These are phyloP conservation scores for Brassica napus DNA, from an alignment of 345 rosid genomes.

Conservation along the genomic window DNA sequence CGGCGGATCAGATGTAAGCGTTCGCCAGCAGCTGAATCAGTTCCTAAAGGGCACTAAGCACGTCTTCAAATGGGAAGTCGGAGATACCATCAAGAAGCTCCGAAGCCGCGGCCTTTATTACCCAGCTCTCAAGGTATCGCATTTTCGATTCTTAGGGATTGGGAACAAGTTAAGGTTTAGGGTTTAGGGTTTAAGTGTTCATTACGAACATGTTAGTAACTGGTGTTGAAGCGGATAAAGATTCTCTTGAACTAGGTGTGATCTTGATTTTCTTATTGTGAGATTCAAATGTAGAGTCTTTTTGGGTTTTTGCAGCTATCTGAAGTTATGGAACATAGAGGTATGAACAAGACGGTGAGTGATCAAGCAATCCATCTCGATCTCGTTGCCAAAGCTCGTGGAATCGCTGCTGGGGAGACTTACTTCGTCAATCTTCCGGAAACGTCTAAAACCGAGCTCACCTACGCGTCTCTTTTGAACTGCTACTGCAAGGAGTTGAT, in stretches of 20 bases:
- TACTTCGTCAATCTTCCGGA: conserved; percentile 82
- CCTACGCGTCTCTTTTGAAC: conserved; percentile 82
- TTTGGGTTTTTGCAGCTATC: too few relatives aligned
- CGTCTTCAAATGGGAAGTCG: conserved; percentile 96
- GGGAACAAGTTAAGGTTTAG: too few relatives aligned
- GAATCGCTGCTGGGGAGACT: conserved; percentile 74
- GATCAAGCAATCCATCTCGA: conserved; percentile 99
- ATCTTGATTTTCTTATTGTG: too few relatives aligned
- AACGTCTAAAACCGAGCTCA: conserved; percentile 67
- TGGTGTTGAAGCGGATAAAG: too few relatives aligned
- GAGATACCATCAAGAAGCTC: conserved; percentile 81
- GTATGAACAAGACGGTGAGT: conserved; percentile 88
- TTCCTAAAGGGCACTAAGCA: conserved; percentile 84
- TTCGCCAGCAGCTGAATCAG: conserved; percentile 68
- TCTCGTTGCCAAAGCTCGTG: conserved; percentile 77
- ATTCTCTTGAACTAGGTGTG: too few relatives aligned
- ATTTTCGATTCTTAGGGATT: too few relatives aligned
- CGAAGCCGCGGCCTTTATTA: conserved; percentile 66
- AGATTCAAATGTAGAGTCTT: too few relatives aligned
- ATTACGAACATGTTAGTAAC: too few relatives aligned
- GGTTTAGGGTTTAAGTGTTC: too few relatives aligned
- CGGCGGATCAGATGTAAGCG: conserved; percentile 66
- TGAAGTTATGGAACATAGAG: conserved; percentile 65
- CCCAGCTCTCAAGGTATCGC: conserved; percentile 73
- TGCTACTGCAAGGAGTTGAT: conserved; percentile 83